Conservation (phyloP, 768 basidiomycete genomes). For the Lentinula aciculospora region DNA sequence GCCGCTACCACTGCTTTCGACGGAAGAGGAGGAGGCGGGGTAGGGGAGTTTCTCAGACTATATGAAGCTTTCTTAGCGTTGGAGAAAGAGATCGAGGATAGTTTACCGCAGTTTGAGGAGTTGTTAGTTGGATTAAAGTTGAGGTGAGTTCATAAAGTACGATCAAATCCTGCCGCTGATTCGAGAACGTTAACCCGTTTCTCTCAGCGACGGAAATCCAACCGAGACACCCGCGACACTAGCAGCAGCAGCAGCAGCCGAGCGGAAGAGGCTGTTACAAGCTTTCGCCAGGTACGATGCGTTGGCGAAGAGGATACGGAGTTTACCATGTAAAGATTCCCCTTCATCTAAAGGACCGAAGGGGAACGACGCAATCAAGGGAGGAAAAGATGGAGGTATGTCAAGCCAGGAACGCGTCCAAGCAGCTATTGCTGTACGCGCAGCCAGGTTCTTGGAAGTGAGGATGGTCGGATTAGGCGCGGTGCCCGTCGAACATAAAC, state of each 20-base stretch:
- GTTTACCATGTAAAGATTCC: conserved; percentile 60
- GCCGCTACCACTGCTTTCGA: no score
- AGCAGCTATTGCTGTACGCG: conserved; percentile 69
- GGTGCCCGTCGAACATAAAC: not conserved
- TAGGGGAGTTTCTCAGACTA: conserved; percentile 45
- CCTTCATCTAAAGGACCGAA: not conserved
- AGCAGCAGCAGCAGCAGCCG: conserved; percentile 59
- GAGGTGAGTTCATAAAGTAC: conserved; percentile 11
- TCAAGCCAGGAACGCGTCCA: conserved; percentile 79
- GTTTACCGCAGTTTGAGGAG: conserved; percentile 86
- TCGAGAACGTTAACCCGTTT: conserved; percentile 18
- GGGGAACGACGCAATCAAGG: no score
- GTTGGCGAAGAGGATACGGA: conserved; percentile 78
- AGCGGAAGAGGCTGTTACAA: conserved; percentile 79
- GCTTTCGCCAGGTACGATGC: conserved; percentile 87
- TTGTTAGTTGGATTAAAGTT: conserved; percentile 68
- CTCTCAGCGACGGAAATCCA: not conserved
- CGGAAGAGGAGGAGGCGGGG: not conserved
- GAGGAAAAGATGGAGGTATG: conserved; percentile 28
- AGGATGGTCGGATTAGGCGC: conserved; percentile 3
- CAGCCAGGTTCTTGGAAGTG: conserved; percentile 50
- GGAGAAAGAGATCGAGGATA: conserved; percentile 87
- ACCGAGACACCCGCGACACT: conserved; percentile 20
- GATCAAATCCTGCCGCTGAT: not conserved
- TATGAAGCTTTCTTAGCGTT: conserved; percentile 72